Conservation (phyloP, 805 yeast species). For the Yarrowia sp. region DNA sequence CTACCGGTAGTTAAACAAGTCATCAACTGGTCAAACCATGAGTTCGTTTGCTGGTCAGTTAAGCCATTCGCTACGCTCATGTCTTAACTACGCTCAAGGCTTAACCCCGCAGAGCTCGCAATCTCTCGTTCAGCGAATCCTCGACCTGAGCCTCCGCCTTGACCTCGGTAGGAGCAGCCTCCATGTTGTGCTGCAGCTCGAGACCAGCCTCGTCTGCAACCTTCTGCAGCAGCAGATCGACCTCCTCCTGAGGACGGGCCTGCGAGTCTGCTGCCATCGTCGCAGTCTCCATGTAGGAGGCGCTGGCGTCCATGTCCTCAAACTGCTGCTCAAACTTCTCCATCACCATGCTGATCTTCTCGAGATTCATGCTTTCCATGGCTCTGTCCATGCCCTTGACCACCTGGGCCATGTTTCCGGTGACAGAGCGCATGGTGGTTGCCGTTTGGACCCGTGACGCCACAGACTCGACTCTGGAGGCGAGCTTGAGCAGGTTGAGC, state of each 20-base stretch:
- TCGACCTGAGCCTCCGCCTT: constrained; percentile 65
- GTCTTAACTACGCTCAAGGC: too few species aligned
- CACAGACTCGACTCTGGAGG: constrained; percentile 92
- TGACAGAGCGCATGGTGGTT: constrained; percentile 93
- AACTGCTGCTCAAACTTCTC: constrained; percentile 95
- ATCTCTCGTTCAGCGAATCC: constrained; percentile 80
- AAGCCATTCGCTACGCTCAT: too few species aligned
- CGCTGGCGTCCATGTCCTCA: constrained; percentile 91
- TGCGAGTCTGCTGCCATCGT: constrained; percentile 85
- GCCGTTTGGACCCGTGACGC: constrained; percentile 97
- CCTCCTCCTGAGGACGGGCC: constrained; percentile 92
- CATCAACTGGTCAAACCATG: too few species aligned
- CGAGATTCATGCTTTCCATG: constrained; percentile 90
- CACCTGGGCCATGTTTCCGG: constrained; percentile 89
- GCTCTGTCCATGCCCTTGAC: constrained; percentile 97
- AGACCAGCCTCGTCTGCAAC: constrained; percentile 98
- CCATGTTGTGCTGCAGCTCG: constrained; percentile 81
- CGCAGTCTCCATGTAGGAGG: constrained; percentile 88
- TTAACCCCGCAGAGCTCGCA: constrained; percentile 60
- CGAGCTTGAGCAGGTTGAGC: constrained; percentile 71
- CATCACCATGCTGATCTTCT: constrained; percentile 89
- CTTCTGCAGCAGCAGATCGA: constrained; percentile 81
- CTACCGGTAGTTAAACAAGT: too few species aligned
- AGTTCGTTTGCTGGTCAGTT: too few species aligned
- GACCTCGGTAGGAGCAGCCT: constrained; percentile 44